Evolutionary conservation across 2,329 filamentous ascomycete species (phyloP).

Genomic region (Hymenoscyphus fructigenus): DNA sequence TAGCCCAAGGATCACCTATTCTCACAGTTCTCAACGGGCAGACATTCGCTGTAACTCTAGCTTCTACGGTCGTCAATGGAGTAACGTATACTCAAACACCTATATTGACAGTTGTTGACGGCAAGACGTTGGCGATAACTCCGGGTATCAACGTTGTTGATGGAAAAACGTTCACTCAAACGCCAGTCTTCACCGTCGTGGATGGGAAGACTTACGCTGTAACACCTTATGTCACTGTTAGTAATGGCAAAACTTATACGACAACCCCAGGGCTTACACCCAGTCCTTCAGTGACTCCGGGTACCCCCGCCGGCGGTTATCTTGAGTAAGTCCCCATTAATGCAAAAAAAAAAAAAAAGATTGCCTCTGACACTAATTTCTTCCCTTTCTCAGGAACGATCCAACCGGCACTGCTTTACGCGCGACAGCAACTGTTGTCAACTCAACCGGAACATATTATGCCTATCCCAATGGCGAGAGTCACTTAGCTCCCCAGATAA

Average conservation of each 20-base stretch:
- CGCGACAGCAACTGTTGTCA: slow-evolving; percentile 20
- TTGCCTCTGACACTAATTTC: neutral
- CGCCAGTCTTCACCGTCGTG: slow-evolving; percentile 10
- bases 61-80: slow-evolving; percentile 11
- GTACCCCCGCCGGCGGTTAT: neutral
- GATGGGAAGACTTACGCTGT: slow-evolving; percentile 13
- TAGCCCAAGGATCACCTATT: slow-evolving; percentile 10
- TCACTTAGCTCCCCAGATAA: slow-evolving; percentile 24
- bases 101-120: slow-evolving; percentile 10
- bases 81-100: slow-evolving; percentile 9
- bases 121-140: slow-evolving; percentile 9
- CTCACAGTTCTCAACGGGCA: neutral
- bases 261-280: slow-evolving; percentile 1
- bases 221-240: slow-evolving; percentile 17
- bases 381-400: neutral
- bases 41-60: slow-evolving; percentile 11
- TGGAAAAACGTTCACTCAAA: slow-evolving; percentile 12
- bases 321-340: neutral
- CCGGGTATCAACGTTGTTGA: slow-evolving; percentile 13
- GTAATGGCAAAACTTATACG: slow-evolving; percentile 13
- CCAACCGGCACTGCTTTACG: neutral
- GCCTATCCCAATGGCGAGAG: slow-evolving; percentile 15
- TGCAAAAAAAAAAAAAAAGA: neutral
- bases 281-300: neutral
- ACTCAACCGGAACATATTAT: slow-evolving; percentile 22